Evolutionary conservation across 768 basidiomycete species (phyloP), one percentile per base, ranked within the genome.

Genomic region (Amanita inopinata): DNA sequence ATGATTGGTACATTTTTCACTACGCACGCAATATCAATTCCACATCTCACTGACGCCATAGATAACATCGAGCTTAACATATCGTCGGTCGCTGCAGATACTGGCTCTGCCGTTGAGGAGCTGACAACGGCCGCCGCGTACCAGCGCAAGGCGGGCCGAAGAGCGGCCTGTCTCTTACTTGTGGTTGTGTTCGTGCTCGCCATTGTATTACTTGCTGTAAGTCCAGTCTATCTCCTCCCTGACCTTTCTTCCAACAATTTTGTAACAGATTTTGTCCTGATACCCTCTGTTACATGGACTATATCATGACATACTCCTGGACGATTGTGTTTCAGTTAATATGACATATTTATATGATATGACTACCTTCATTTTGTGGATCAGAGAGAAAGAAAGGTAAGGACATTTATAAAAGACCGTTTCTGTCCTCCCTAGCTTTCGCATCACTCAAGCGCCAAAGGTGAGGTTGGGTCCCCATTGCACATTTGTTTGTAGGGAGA

Each of bases 61-160:
- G 94, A 97, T 56, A 94, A 94, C 53, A 94, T 99, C 55, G 91
- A 96, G 59, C 78, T 80, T 30, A 98, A 98, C 54, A 80, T 99
- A 28, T 83, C 81, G 11, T 87, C 83, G 0, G 83, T 97, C 39
- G 80, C 83, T 0, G 73, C 74, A 22, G 85, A 97, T 56, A 91
- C 90, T 1, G 66, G 75, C 2, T 78, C 78, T 28, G 94, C 92
- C 10, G 77, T 85, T 1, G 80, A 84, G 47, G 93, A 99, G 61
- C 71, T 98, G 24, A 78, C 73, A 1, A 85, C 84, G 11, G 96
- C 96, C 3, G 80, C 85, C 43, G 89, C 89, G 14, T 93, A 96
- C 58, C 96, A 99, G 62, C 78, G 91, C 35, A 94, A 80, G 59
- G 96, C 96, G 2, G 94, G 94, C 10, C 73, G 81, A 19, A 69